phyloP scores from a whole-genome alignment of 345 rosid species.

The Gossypium raimondii region DNA sequence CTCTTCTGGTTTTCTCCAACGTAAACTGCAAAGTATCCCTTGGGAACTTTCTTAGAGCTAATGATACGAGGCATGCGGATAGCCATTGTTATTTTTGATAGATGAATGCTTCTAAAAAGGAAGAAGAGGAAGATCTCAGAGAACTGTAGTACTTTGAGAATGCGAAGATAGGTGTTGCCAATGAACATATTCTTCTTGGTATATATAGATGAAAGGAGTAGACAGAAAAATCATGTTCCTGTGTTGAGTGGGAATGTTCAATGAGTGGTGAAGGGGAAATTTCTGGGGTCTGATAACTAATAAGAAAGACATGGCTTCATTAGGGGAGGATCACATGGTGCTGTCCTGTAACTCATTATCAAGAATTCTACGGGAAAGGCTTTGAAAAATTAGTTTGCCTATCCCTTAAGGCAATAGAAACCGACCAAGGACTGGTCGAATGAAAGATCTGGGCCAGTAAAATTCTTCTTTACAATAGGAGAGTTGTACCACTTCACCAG shows the following conservation, averaged over 20 bases:
- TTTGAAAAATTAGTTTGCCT: too few species aligned
- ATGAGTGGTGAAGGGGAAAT: background rate
- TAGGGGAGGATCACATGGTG: too few species aligned
- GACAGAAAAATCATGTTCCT: background rate
- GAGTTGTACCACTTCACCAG: background rate
- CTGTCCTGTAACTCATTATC: too few species aligned
- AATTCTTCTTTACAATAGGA: background rate
- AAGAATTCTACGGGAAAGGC: too few species aligned
- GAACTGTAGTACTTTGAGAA: background rate
- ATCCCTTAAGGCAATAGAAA: background rate
- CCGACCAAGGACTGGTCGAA: background rate
- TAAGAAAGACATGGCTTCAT: too few species aligned
- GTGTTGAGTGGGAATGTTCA: too few species aligned
- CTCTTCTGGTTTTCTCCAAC: constrained; percentile 36
- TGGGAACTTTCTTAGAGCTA: constrained; percentile 19
- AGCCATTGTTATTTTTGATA: background rate
- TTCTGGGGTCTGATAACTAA: background rate
- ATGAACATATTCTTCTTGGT: background rate
- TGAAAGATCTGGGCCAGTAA: background rate
- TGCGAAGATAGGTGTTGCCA: background rate
- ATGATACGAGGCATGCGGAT: constrained; percentile 5
- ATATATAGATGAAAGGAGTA: background rate
- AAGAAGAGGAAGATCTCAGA: background rate
- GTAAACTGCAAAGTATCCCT: constrained; percentile 10
- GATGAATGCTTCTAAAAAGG: background rate